Evolutionary conservation across 371 early-diverging fungal species (phyloP), one percentile per base, ranked within the genome.

Genomic region (Rhizopus sp.): DNA sequence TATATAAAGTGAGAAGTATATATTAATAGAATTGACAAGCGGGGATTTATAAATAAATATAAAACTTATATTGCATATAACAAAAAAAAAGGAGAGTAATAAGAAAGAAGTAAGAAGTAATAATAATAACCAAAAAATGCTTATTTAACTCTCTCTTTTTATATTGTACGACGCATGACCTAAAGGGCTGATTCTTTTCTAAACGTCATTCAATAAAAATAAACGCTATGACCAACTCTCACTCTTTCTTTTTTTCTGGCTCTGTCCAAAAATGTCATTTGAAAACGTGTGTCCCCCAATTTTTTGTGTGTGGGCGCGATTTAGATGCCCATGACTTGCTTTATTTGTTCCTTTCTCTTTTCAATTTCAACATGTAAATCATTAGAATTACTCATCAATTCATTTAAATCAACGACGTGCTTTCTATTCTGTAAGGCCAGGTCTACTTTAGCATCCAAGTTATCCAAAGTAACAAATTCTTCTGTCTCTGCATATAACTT

Each of bases 251-350:
- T 37, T 7, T 37, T 37, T 13, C 38, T 37, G 38, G 23, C 23
- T 23, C 23, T 23, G 23, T 23, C 23, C 23, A 23, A 23, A 23
- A 23, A 23, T 23, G 23, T 23, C 23, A 23, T 23, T 23, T 23
- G 23, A 23, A 23, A 23, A 23, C 23, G 23, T 23, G 23, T 23
- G 23, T 23, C 23, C 23, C 23, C 23, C 23, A 23, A 23, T 23
- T 23, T 23, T 23, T 23, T 23, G 23, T 23, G 23, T 2, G 23
- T 2, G 23, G 23, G 23, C 23, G 23, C 23, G 23, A 23, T 23
- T 50, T 76, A 73, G 7, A 76, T 59, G 49, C 74, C 74, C 73
- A 77, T 73, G 17, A 64, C 74, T 66, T 77, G 72, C 49, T 68
- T 73, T 23, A 77, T 33, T 40, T 63, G 56, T 16, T 42, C 55